Evolutionary conservation across 2,329 filamentous ascomycete genomes (phyloP).

Genomic region (Colletotrichum tropicicola): DNA sequence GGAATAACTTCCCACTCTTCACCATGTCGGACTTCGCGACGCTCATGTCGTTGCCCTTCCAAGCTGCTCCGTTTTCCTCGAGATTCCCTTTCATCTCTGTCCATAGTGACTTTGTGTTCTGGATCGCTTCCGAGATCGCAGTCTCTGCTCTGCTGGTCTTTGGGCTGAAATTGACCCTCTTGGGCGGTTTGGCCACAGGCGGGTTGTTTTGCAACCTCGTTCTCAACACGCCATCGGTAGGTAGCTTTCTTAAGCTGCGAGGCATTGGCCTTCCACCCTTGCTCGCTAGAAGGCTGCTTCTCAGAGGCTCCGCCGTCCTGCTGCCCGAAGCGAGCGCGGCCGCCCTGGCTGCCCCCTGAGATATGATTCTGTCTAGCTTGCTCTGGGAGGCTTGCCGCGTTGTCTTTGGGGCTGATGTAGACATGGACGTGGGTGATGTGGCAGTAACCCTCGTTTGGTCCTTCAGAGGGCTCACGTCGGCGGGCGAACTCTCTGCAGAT

Average conservation of each 20-base stretch:
- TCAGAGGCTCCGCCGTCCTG: constrained; percentile 23
- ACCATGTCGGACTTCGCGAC: no score
- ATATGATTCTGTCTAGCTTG: not conserved
- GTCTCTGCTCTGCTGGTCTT: not conserved
- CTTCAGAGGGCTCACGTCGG: not conserved
- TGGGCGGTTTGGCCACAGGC: not conserved
- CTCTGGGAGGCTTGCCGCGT: not conserved
- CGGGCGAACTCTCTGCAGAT: constrained; percentile 3
- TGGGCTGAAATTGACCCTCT: not conserved
- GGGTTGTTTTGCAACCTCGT: constrained; percentile 6
- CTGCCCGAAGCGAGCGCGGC: constrained; percentile 3
- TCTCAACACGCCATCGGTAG: not conserved
- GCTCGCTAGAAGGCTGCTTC: not conserved
- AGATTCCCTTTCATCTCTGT: not conserved
- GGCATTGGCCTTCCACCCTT: not conserved
- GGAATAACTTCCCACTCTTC: no score
- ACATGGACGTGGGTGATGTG: constrained; percentile 27
- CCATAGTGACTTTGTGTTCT: not conserved
- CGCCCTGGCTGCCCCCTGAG: not conserved
- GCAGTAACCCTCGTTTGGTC: not conserved
- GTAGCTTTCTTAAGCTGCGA: not conserved
- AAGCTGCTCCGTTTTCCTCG: no score
- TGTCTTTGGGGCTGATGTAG: constrained; percentile 14
- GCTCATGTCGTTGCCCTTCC: no score
- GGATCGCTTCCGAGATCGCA: not conserved